Percentiles rank a stretch among this genome's conserved stretches.
Evolutionary conservation across 257 asterid species (phyloP).

Genomic region (Cruciata laevipes): DNA sequence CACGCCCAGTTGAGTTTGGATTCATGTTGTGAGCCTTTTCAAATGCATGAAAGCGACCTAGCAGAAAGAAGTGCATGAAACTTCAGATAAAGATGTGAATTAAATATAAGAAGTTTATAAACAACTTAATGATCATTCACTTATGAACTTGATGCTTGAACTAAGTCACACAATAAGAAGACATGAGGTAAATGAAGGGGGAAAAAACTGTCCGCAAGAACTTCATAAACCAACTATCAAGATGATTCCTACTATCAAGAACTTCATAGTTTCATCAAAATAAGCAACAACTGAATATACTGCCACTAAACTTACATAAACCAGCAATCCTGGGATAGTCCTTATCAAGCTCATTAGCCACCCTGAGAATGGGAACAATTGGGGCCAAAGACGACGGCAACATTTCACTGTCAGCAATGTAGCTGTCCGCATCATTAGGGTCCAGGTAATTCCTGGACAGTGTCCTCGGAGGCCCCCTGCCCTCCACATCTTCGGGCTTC

Average conservation of each 20-base stretch:
- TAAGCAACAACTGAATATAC: neutral
- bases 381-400: slow-evolving; percentile 87
- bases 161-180: neutral
- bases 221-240: no score
- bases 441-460: slow-evolving; percentile 57
- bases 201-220: no score
- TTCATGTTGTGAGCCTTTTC: slow-evolving; percentile 95
- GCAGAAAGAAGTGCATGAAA: slow-evolving; percentile 12
- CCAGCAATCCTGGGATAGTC: slow-evolving; percentile 68
- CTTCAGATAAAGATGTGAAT: neutral
- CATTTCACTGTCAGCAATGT: slow-evolving; percentile 72
- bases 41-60: slow-evolving; percentile 96
- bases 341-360: slow-evolving; percentile 74
- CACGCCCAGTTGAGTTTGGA: slow-evolving; percentile 77
- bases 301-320: slow-evolving; percentile 45
- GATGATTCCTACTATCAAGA: neutral
- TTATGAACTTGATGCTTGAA: neutral
- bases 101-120: neutral
- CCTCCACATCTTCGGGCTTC: slow-evolving; percentile 31
- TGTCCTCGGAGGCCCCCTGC: slow-evolving; percentile 49
- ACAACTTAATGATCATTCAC: neutral
- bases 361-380: slow-evolving; percentile 87
- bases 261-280: neutral
- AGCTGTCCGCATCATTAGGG: slow-evolving; percentile 44
- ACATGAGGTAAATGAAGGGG: neutral